phyloP scores from a whole-genome alignment of 257 asterid species.

The Rehmannia glutinosa region DNA sequence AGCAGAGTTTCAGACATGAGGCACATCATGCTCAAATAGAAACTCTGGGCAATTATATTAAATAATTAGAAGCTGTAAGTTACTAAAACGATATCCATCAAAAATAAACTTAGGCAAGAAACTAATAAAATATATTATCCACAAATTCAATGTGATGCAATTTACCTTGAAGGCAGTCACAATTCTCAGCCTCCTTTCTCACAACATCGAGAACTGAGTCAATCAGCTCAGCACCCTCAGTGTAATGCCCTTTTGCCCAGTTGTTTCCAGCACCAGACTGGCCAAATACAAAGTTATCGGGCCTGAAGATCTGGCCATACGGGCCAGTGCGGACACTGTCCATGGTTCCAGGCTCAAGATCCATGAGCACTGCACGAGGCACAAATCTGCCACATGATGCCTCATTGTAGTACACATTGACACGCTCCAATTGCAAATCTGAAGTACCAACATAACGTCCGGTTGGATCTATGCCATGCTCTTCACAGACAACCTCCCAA shows the following conservation, averaged over 20 bases:
- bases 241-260: too few relatives aligned
- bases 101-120: not conserved
- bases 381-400: constrained; percentile 85
- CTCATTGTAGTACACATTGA: constrained; percentile 78
- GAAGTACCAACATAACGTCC: constrained; percentile 78
- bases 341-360: constrained; percentile 92
- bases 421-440: constrained; percentile 81
- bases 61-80: too few relatives aligned
- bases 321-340: constrained; percentile 89
- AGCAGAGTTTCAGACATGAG: not conserved
- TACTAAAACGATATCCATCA: too few relatives aligned
- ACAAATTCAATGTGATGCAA: not conserved
- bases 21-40: not conserved
- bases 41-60: not conserved
- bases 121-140: not conserved
- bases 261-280: constrained; percentile 81
- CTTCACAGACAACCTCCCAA: too few relatives aligned
- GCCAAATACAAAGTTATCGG: constrained; percentile 61
- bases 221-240: constrained; percentile 81
- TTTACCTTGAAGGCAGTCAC: constrained; percentile 78
- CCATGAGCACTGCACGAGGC: constrained; percentile 93
- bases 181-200: constrained; percentile 76
- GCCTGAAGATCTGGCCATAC: constrained; percentile 72
- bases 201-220: constrained; percentile 81
- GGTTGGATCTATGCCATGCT: constrained; percentile 84